Evolutionary conservation across 129 eudicot species (phyloP), one percentile per base, ranked within the genome.

Genomic region (Tagetes erecta): DNA sequence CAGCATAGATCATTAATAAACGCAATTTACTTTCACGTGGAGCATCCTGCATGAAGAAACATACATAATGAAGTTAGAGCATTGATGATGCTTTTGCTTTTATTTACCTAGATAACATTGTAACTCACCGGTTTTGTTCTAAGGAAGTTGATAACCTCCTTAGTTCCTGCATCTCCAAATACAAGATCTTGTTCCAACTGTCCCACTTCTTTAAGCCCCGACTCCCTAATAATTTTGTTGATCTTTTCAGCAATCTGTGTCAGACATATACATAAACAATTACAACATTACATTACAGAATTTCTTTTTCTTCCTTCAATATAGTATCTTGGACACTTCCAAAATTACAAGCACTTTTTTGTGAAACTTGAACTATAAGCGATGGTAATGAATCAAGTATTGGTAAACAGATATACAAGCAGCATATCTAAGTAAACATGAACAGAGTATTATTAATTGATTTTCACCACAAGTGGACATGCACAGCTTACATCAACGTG

Each of bases 141-240:
- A 73, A 93, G 88, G 81, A 93, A 90, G 68, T 86, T 90, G 63
- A 83, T 90, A 64, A 93, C 80, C 44, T 90, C 97, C 60, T 93
- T 93, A 64, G 97, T 90, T 80, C 98, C 98, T 52, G 96, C 98
- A 90, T 93, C 98, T 80, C 98, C 98, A 74, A 93, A 93, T 11
- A 93, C 96, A 76, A 93, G 91, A 71, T 86, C 97, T 86, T 93
- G 98, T 84, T 93, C 98, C 37, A 93, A 80, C 77, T 93, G 91
- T 59, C 98, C 98, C 78, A 88, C 80, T 77, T 93, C 98, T 85
- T 81, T 93, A n/a, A 93, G 92, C 50, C 90, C 89, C 13, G 64
- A 67, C 56, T 93, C 98, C 80, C 92, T 86, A 52, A 90, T 86
- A 72, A 88, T 80, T 78, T 71, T 88, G 87, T 88, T 90, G 34